A percentile compares a stretch with the other conserved stretches of the same genome.
Conservation (phyloP, 768 basidiomycete species). For the Mycena crocata region DNA sequence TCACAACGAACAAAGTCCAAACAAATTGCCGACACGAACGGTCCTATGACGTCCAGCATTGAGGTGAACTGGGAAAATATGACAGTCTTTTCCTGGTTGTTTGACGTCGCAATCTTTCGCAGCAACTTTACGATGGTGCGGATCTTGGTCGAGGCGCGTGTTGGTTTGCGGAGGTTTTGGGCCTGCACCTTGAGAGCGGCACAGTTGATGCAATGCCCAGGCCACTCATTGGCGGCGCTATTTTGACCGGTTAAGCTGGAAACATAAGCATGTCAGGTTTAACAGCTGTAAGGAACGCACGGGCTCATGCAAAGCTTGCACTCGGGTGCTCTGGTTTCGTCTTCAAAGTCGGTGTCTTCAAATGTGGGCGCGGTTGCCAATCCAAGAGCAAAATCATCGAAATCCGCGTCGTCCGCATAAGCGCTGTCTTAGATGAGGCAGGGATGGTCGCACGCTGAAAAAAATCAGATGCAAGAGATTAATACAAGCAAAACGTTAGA, state of each 20-base stretch:
- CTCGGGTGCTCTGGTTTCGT: constrained; percentile 77
- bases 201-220: constrained; percentile 71
- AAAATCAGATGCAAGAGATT: neutral
- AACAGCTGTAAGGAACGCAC: constrained; percentile 1
- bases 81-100: constrained; percentile 87
- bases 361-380: constrained; percentile 53
- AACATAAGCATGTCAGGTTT: neutral
- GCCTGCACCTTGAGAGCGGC: constrained; percentile 61
- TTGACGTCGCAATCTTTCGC: constrained; percentile 66
- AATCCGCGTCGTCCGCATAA: constrained; percentile 74
- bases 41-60: constrained; percentile 88
- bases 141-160: constrained; percentile 89
- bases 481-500: neutral
- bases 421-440: constrained; percentile 81
- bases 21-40: constrained; percentile 76
- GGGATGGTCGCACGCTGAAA: constrained; percentile 90
- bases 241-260: constrained; percentile 54
- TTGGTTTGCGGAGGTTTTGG: constrained; percentile 59
- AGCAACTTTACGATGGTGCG: constrained; percentile 82
- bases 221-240: constrained; percentile 47
- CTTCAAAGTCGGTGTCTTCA: constrained; percentile 69
- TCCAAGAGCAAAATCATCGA: constrained; percentile 72
- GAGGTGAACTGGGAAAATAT: constrained; percentile 95
- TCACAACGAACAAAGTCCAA: constrained; percentile 88
- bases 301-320: constrained; percentile 17